A percentile compares a stretch with the other conserved stretches of the same genome.
Conservation (phyloP, 495 filamentous ascomycete genomes). For the Letharia columbiana region DNA sequence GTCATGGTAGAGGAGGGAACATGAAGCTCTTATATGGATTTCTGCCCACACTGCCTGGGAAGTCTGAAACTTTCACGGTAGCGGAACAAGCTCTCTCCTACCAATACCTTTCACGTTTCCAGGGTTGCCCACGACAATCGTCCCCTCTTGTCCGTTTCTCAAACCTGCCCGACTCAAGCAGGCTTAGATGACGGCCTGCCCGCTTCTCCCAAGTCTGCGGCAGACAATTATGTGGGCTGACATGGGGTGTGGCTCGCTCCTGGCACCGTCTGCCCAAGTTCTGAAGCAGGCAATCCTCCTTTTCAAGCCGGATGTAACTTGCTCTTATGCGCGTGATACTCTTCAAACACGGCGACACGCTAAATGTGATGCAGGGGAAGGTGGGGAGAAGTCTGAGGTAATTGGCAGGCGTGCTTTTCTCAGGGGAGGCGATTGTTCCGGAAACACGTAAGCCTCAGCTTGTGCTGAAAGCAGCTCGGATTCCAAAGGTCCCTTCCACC, state of each 20-base stretch:
- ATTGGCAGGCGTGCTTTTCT: too few species aligned
- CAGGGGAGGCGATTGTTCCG: too few species aligned
- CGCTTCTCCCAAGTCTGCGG: background rate
- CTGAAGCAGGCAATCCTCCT: background rate
- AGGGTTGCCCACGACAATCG: too few species aligned
- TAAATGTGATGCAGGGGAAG: too few species aligned
- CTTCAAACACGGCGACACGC: too few species aligned
- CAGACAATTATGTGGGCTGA: background rate
- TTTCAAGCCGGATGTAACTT: background rate
- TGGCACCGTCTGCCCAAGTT: background rate
- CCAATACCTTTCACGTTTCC: background rate
- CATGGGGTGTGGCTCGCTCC: background rate
- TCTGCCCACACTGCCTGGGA: background rate
- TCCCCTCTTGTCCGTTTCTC: background rate
- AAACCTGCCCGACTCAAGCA: background rate
- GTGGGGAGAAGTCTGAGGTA: too few species aligned
- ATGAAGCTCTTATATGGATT: background rate
- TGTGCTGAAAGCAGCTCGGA: too few species aligned
- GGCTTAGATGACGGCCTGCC: background rate
- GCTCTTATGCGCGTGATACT: background rate
- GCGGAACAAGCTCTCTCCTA: background rate
- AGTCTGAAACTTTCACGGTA: background rate
- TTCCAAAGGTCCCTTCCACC: too few species aligned
- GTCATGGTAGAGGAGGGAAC: background rate
- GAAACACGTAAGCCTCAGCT: too few species aligned